phyloP scores from a whole-genome alignment of 305 asterid species.

The Fraxinus dipetala region DNA sequence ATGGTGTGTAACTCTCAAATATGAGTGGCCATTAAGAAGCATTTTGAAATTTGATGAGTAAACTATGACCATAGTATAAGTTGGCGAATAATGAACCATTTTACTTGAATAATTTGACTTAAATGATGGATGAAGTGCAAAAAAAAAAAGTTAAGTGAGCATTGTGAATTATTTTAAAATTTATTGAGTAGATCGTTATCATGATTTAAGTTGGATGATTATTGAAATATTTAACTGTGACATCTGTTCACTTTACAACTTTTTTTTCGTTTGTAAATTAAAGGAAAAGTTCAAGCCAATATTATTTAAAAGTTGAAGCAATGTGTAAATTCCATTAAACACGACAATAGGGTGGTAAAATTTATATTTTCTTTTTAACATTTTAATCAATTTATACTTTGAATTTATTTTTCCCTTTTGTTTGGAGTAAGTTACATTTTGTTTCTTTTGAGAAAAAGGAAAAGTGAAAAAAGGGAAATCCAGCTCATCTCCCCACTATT shows the following conservation, averaged over 20 bases:
- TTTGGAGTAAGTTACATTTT: constrained; percentile 9
- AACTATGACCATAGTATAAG: no score
- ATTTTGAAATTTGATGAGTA: not conserved
- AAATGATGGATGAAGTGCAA: not conserved
- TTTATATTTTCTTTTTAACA: not conserved
- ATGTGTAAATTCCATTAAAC: not conserved
- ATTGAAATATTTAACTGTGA: not conserved
- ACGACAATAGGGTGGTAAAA: not conserved
- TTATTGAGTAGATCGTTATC: not conserved
- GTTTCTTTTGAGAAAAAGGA: constrained; percentile 22
- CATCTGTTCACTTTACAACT: no score
- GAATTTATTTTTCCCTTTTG: not conserved
- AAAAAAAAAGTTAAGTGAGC: not conserved
- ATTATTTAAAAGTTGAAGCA: not conserved
- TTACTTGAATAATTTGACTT: not conserved
- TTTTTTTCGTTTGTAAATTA: no score
- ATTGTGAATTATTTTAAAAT: no score
- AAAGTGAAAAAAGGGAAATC: not conserved
- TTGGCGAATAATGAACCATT: not conserved
- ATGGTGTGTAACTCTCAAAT: not conserved
- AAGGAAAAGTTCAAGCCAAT: not conserved
- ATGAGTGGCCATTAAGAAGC: not conserved
- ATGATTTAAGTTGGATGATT: not conserved
- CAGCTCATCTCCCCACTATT: constrained; percentile 25
- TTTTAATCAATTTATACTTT: not conserved